Percentiles rank a stretch among this genome's conserved stretches.
Conservation (phyloP, 176 grass and related monocot species). For the Chrysopogon serrulatus region DNA sequence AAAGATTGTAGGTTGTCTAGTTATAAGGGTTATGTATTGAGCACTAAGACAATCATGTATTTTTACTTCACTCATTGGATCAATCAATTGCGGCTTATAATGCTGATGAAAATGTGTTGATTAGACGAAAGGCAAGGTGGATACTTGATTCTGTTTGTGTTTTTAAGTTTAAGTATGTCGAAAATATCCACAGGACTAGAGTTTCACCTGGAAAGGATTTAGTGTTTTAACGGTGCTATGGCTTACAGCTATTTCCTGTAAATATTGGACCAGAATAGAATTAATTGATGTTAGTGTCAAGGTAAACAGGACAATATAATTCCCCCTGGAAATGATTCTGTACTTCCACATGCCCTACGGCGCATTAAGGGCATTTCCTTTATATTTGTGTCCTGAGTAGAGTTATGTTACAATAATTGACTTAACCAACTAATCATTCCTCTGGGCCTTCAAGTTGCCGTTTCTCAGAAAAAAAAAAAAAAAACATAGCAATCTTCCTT, state of each 20-base stretch:
- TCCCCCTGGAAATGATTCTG: background rate
- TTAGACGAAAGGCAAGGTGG: background rate
- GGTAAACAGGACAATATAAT: background rate
- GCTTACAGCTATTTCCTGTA: background rate
- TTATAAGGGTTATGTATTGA: background rate
- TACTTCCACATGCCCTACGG: background rate
- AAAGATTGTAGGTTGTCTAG: background rate
- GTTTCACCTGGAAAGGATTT: background rate
- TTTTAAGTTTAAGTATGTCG: background rate
- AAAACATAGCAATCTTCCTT: background rate
- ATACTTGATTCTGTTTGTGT: background rate
- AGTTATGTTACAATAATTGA: background rate
- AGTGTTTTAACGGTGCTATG: background rate
- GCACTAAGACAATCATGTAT: background rate
- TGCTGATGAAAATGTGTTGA: background rate
- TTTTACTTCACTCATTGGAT: too few species aligned
- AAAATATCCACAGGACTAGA: background rate
- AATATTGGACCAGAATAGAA: background rate
- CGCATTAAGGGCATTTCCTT: background rate
- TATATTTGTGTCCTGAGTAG: background rate
- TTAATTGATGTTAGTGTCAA: background rate
- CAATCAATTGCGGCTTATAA: background rate
- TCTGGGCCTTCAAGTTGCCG: background rate
- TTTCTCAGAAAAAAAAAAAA: background rate
- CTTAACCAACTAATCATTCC: background rate